Conservation (phyloP, 768 basidiomycete species). For the Sarcodon aspratus region DNA sequence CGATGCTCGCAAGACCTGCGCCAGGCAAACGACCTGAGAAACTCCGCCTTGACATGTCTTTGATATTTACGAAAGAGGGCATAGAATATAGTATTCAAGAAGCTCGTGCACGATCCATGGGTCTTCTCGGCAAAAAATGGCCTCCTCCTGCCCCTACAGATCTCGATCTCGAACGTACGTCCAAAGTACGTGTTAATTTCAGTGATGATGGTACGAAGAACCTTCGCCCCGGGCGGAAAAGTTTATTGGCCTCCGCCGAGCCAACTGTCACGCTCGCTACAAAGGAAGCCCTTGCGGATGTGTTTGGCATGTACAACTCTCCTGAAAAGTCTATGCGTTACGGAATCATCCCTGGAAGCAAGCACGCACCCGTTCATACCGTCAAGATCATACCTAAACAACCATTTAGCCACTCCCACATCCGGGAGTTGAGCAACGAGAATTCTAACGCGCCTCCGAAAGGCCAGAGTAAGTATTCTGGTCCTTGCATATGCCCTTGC, state of each 20-base stretch:
- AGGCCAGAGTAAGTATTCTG: conserved; percentile 20
- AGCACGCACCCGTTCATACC: conserved; percentile 61
- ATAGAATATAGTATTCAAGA: conserved; percentile 82
- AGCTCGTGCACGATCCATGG: conserved; percentile 71
- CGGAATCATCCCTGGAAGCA: conserved; percentile 42
- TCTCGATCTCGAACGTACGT: conserved; percentile 5
- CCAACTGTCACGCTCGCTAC: conserved; percentile 96
- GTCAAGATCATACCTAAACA: conserved; percentile 21
- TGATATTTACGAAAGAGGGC: conserved; percentile 67
- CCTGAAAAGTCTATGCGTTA: conserved; percentile 63
- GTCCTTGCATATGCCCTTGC: not conserved
- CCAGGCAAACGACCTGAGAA: conserved; percentile 67
- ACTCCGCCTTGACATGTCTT: conserved; percentile 51
- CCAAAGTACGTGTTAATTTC: conserved; percentile 35
- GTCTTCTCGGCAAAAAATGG: conserved; percentile 81
- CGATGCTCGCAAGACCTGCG: conserved; percentile 59
- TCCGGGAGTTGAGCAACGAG: conserved; percentile 13
- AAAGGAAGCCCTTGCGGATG: conserved; percentile 87
- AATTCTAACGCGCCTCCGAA: conserved; percentile 18
- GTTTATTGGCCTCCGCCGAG: conserved; percentile 38
- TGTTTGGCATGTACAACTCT: conserved; percentile 94
- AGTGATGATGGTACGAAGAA: conserved; percentile 42
- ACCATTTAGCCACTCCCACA: conserved; percentile 4
- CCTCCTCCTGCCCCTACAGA: conserved; percentile 42
- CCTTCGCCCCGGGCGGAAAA: conserved; percentile 31